Percentiles rank a stretch among this genome's conserved stretches.
Conservation (phyloP, 371 early-diverging fungal species). For the Zychaea mexicana region DNA sequence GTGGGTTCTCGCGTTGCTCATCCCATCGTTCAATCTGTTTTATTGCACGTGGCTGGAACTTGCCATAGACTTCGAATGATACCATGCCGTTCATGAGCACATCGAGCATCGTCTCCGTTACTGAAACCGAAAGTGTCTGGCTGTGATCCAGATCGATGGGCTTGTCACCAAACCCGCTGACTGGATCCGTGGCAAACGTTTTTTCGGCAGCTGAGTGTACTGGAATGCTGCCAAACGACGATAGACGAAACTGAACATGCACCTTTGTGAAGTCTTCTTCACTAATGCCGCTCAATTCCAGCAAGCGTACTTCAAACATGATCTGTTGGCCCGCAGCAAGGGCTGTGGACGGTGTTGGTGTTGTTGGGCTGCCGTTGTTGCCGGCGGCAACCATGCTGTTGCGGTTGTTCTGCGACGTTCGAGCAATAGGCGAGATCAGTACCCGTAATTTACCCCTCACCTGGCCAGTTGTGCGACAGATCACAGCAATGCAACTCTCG, state of each 20-base stretch:
- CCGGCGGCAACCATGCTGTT: background rate
- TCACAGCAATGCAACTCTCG: slow-evolving; percentile 51
- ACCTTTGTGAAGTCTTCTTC: slow-evolving; percentile 76
- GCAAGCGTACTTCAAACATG: slow-evolving; percentile 72
- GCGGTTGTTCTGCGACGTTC: slow-evolving; percentile 12
- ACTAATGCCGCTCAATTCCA: slow-evolving; percentile 67
- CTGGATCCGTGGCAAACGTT: slow-evolving; percentile 70
- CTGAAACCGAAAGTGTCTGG: slow-evolving; percentile 61
- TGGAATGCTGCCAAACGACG: slow-evolving; percentile 59
- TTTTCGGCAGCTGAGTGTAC: slow-evolving; percentile 53
- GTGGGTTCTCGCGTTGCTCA: slow-evolving; percentile 47
- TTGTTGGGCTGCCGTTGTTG: slow-evolving; percentile 3
- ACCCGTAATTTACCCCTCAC: slow-evolving; percentile 51
- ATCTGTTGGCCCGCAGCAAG: slow-evolving; percentile 56
- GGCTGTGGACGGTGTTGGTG: background rate
- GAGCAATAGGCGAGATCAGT: slow-evolving; percentile 50
- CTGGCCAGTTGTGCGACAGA: slow-evolving; percentile 61
- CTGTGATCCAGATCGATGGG: slow-evolving; percentile 62
- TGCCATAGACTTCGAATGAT: slow-evolving; percentile 70
- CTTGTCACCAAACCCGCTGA: slow-evolving; percentile 53
- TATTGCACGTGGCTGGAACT: slow-evolving; percentile 53
- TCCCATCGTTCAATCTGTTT: slow-evolving; percentile 68
- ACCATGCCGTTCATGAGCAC: slow-evolving; percentile 42
- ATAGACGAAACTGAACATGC: slow-evolving; percentile 79
- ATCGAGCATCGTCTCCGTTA: slow-evolving; percentile 48